Evolutionary conservation across 2,329 filamentous ascomycete species (phyloP).

Genomic region (Byssothecium circinans): DNA sequence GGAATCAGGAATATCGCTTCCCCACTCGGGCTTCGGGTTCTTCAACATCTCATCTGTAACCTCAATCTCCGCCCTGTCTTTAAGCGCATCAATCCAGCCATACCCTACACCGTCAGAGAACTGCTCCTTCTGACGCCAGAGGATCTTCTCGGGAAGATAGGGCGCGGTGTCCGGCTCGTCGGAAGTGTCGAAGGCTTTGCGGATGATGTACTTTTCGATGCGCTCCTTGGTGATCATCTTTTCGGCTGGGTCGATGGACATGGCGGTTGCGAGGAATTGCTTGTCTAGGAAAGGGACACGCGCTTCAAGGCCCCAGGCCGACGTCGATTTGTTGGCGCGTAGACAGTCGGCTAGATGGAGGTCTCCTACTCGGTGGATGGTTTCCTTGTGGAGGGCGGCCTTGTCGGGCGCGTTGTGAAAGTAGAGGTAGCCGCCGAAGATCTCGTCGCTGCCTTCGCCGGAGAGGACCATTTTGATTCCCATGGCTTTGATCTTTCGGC

Average conservation of each 20-base stretch:
- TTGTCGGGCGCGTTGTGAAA: constrained; percentile 94
- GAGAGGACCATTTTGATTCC: constrained; percentile 99
- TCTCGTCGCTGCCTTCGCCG: constrained; percentile 96
- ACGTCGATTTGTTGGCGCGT: constrained; percentile 98
- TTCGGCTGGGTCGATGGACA: constrained; percentile 91
- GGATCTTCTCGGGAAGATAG: constrained; percentile 93
- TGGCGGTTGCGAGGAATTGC: constrained; percentile 86
- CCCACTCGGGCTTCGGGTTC: constrained; percentile 97
- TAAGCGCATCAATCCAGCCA: constrained; percentile 97
- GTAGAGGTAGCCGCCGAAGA: constrained; percentile 97
- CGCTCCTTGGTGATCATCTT: constrained; percentile 92
- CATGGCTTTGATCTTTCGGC: constrained; percentile 99
- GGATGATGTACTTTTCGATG: constrained; percentile 97
- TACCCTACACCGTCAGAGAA: constrained; percentile 98
- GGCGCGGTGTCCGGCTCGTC: constrained; percentile 78
- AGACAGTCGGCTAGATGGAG: constrained; percentile 95
- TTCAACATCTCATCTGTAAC: constrained; percentile 99
- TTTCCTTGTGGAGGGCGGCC: constrained; percentile 93
- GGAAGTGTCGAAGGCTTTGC: constrained; percentile 93
- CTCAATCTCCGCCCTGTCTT: constrained; percentile 86
- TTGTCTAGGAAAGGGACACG: constrained; percentile 98
- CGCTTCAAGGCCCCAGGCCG: constrained; percentile 96
- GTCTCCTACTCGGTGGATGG: constrained; percentile 92
- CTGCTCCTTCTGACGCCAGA: constrained; percentile 99
- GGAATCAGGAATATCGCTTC: constrained; percentile 84